Evolutionary conservation across 345 rosid species (phyloP).

Genomic region (Linum trigynum): DNA sequence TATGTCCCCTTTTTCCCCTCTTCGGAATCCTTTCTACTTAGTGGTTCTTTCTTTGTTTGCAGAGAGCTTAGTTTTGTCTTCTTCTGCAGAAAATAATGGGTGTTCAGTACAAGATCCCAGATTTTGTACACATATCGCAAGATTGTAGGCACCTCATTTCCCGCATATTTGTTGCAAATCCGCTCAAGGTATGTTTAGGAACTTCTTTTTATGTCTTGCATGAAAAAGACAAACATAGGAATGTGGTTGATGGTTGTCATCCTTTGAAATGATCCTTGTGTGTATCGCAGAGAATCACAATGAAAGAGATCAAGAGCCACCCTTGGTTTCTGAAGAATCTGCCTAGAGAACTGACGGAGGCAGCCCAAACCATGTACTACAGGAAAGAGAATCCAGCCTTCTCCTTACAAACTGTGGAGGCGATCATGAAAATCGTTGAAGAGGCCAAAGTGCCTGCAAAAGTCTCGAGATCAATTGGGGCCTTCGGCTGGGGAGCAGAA

Average conservation of each 20-base stretch:
- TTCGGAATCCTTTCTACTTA: not conserved
- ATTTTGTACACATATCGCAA: constrained; percentile 5
- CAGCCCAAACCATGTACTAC: constrained; percentile 18
- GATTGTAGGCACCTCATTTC: constrained; percentile 5
- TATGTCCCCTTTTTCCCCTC: not conserved
- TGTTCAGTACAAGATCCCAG: constrained; percentile 6
- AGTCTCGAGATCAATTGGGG: not conserved
- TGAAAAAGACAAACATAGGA: not conserved
- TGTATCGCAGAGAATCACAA: constrained; percentile 20
- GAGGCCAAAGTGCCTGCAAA: not conserved
- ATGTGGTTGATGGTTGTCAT: not conserved
- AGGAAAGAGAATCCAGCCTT: constrained; percentile 15
- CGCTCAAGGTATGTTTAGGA: constrained; percentile 2
- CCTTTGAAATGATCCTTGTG: not conserved
- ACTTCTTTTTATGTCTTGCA: too few species aligned
- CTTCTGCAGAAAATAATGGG: constrained; percentile 3
- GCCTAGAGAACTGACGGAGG: constrained; percentile 27
- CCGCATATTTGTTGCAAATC: constrained; percentile 1
- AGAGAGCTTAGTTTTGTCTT: not conserved
- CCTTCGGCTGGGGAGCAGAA: constrained; percentile 1
- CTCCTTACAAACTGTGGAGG: constrained; percentile 4
- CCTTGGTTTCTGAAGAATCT: constrained; percentile 32
- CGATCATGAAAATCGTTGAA: constrained; percentile 1
- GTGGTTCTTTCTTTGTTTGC: too few species aligned
- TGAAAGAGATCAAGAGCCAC: constrained; percentile 24